These are phyloP conservation scores for Krasilnikovozyma curviuscula DNA, from an alignment of 768 basidiomycete species.

Conservation along the genomic window DNA sequence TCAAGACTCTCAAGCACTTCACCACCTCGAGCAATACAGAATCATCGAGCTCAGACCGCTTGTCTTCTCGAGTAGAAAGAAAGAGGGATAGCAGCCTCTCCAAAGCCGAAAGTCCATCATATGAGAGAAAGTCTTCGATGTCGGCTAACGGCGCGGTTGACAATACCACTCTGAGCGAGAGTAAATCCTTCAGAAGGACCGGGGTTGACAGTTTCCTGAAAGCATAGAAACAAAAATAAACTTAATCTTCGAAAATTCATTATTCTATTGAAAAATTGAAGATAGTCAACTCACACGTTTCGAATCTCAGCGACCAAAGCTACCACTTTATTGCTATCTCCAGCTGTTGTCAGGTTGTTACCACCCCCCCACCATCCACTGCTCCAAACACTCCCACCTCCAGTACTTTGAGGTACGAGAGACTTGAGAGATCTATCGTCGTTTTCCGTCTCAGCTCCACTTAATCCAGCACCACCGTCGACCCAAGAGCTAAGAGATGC, in stretches of 20 bases:
- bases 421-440: background rate
- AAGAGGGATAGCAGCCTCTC: conserved; percentile 39
- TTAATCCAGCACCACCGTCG: background rate
- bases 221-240: conserved; percentile 28
- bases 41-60: conserved; percentile 40
- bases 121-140: conserved; percentile 55
- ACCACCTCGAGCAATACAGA: conserved; percentile 51
- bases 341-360: conserved; percentile 28
- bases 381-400: conserved; percentile 60
- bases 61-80: conserved; percentile 47
- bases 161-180: conserved; percentile 63
- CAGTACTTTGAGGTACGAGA: conserved; percentile 33
- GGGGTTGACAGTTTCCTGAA: conserved; percentile 35
- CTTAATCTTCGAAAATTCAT: conserved; percentile 34
- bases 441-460: background rate
- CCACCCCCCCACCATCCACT: conserved; percentile 54
- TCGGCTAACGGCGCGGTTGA: conserved; percentile 62
- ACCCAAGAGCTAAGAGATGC: conserved; percentile 19
- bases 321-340: conserved; percentile 23
- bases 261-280: background rate
- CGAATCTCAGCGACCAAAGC: conserved; percentile 11
- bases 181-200: conserved; percentile 54
- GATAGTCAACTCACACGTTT: background rate
- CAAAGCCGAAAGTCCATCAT: conserved; percentile 47
- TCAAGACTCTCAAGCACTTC: conserved; percentile 57